Percentiles rank a stretch among this genome's conserved stretches.
phyloP scores from a whole-genome alignment of 148 eudicot genomes.

The Diospyros lotus region DNA sequence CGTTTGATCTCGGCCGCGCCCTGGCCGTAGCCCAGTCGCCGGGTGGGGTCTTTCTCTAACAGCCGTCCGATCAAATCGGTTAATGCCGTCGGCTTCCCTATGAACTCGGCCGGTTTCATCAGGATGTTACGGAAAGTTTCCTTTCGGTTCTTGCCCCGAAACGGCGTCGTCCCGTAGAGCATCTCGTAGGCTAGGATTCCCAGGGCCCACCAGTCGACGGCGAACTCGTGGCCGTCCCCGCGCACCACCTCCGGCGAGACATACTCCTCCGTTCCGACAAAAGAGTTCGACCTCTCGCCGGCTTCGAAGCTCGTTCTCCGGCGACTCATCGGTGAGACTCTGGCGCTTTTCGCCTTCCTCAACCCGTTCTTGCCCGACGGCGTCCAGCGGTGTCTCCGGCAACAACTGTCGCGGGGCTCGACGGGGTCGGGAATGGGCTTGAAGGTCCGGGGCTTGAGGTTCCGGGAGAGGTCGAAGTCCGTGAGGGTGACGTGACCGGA shows the following conservation, averaged over 20 bases:
- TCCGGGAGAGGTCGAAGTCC: constrained; percentile 79
- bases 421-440: constrained; percentile 4
- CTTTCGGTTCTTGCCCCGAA: constrained; percentile 60
- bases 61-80: constrained; percentile 59
- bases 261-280: constrained; percentile 80
- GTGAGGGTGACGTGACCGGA: constrained; percentile 83
- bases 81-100: constrained; percentile 47
- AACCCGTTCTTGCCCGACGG: constrained; percentile 9
- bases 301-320: constrained; percentile 26
- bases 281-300: constrained; percentile 58
- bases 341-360: constrained; percentile 48
- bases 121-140: constrained; percentile 65
- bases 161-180: constrained; percentile 83
- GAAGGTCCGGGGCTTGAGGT: constrained; percentile 16
- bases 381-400: constrained; percentile 8
- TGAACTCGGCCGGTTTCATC: constrained; percentile 34
- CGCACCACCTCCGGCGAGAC: constrained; percentile 79
- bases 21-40: constrained; percentile 52
- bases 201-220: constrained; percentile 92
- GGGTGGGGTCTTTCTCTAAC: constrained; percentile 61
- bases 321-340: constrained; percentile 57
- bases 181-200: constrained; percentile 75
- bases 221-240: constrained; percentile 71
- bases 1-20: constrained; percentile 68
- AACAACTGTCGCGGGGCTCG: background rate